phyloP scores from a whole-genome alignment of 2,329 filamentous ascomycete genomes.

The Epichloe festucae region DNA sequence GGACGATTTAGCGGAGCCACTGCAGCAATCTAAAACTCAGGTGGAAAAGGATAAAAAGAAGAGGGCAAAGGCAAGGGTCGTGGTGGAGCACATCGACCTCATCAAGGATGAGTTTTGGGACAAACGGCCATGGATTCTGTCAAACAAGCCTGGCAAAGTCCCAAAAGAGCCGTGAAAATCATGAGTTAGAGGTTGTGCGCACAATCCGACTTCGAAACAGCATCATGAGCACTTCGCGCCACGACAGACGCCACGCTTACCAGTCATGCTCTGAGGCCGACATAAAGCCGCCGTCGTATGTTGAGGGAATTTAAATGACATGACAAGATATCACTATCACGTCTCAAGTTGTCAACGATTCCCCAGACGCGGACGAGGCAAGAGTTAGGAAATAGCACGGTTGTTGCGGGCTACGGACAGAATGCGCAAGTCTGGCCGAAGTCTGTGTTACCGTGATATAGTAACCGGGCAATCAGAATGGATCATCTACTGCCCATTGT shows the following conservation, averaged over 20 bases:
- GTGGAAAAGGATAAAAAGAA: constrained; percentile 72
- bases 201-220: background rate
- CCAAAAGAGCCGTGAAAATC: constrained; percentile 39
- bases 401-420: background rate
- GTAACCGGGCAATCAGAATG: background rate
- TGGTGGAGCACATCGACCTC: constrained; percentile 79
- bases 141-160: constrained; percentile 58
- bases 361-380: background rate
- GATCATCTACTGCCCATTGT: background rate
- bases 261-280: background rate
- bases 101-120: constrained; percentile 96
- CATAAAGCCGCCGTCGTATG: no score
- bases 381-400: background rate
- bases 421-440: background rate
- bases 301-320: background rate
- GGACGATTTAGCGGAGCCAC: constrained; percentile 37
- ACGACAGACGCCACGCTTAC: background rate
- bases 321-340: background rate
- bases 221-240: background rate
- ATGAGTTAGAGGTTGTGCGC: no score
- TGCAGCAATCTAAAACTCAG: constrained; percentile 62
- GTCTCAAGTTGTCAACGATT: background rate
- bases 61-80: constrained; percentile 65
- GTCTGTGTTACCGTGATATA: background rate
- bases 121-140: constrained; percentile 69